Evolutionary conservation across 1,139 yeast genomes (phyloP).

Genomic region (Blastobotrys buckinghamii): DNA sequence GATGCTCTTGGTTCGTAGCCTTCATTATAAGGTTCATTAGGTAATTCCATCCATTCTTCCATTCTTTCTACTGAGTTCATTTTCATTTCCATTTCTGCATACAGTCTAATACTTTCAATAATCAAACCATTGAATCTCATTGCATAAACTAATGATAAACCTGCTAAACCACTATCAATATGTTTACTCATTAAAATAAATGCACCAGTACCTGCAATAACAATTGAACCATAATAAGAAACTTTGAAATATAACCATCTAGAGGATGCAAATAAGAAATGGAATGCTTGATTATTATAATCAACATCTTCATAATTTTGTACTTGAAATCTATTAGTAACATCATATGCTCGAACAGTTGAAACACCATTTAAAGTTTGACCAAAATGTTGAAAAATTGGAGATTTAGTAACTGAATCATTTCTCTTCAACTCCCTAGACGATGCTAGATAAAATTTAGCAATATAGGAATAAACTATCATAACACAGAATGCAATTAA

Average conservation of each 20-base stretch:
- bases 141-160: constrained; percentile 88
- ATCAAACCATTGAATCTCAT: constrained; percentile 85
- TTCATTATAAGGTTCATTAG: constrained; percentile 45
- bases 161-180: constrained; percentile 83
- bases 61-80: constrained; percentile 77
- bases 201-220: constrained; percentile 81
- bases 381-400: constrained; percentile 72
- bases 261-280: constrained; percentile 85
- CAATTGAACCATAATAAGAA: constrained; percentile 81
- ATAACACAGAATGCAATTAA: constrained; percentile 56
- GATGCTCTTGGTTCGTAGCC: constrained; percentile 20
- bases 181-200: constrained; percentile 70
- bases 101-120: constrained; percentile 85
- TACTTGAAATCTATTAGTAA: constrained; percentile 66
- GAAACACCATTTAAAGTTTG: constrained; percentile 68
- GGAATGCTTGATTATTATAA: constrained; percentile 80
- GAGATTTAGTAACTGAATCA: constrained; percentile 68
- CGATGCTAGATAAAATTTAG: constrained; percentile 72
- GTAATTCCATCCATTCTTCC: constrained; percentile 41
- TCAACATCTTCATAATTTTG: constrained; percentile 64
- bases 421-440: constrained; percentile 75
- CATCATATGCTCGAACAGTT: constrained; percentile 79
- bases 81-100: constrained; percentile 66
- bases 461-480: constrained; percentile 75
- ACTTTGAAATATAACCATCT: constrained; percentile 95